Evolutionary conservation across 106 monocot genomes (phyloP).

Genomic region (Dendrobium nobile): DNA sequence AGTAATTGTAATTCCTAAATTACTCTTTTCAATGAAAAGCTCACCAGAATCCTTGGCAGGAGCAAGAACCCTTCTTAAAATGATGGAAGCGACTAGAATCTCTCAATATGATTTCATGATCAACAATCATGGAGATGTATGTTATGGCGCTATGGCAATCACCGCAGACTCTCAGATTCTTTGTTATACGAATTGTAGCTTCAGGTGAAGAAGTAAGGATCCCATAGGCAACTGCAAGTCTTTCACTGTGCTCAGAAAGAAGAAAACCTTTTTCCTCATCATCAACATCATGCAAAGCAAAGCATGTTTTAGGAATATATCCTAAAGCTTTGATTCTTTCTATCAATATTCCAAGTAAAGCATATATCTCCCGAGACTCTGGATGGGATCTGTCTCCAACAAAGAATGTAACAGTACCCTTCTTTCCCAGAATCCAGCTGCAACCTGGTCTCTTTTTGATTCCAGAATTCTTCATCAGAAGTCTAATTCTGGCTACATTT

Average conservation of each 20-base stretch:
- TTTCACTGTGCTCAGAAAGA: conserved; percentile 59
- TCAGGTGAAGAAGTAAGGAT: conserved; percentile 44
- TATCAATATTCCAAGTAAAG: conserved; percentile 43
- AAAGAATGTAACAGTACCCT: conserved; percentile 62
- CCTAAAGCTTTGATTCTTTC: conserved; percentile 68
- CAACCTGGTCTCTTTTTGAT: conserved; percentile 86
- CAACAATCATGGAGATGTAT: conserved; percentile 67
- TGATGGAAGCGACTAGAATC: conserved; percentile 89
- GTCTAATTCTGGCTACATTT: conserved; percentile 56
- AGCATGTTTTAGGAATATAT: conserved; percentile 55
- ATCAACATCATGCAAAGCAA: conserved; percentile 88
- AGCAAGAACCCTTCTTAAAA: conserved; percentile 75
- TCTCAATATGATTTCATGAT: conserved; percentile 74
- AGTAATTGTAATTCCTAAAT: too few species aligned
- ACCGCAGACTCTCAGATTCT: conserved; percentile 81
- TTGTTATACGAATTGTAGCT: conserved; percentile 50
- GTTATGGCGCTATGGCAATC: conserved; percentile 77
- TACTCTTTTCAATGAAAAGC: too few species aligned
- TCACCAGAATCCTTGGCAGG: conserved; percentile 90
- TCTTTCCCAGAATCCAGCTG: conserved; percentile 82
- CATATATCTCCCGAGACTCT: conserved; percentile 51
- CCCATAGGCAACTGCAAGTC: conserved; percentile 78
- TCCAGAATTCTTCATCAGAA: conserved; percentile 55
- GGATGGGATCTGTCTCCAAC: conserved; percentile 78
- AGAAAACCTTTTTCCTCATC: conserved; percentile 73